phyloP scores from a whole-genome alignment of 345 rosid genomes.

The Combretum micranthum region DNA sequence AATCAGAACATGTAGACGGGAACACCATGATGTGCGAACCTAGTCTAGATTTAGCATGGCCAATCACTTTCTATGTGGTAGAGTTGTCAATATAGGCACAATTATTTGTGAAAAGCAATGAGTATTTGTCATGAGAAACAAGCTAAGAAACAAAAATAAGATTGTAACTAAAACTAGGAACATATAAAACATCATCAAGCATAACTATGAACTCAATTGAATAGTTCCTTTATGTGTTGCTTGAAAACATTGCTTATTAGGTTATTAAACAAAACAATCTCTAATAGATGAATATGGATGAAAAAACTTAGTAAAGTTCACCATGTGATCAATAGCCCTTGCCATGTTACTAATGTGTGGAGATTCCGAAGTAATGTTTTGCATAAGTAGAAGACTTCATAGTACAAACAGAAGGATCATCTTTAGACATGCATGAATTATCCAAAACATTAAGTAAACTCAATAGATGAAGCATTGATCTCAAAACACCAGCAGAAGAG shows the following conservation, averaged over 20 bases:
- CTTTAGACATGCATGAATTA: too few species aligned
- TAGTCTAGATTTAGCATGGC: neutral
- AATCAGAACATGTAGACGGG: too few species aligned
- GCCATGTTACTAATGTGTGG: too few species aligned
- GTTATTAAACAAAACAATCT: neutral
- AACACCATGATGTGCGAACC: too few species aligned
- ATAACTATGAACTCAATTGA: neutral
- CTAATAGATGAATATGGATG: neutral
- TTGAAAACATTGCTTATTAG: neutral
- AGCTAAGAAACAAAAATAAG: neutral
- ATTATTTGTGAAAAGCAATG: neutral
- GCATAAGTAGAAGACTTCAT: too few species aligned
- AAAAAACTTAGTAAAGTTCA: neutral
- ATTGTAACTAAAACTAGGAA: neutral
- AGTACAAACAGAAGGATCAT: too few species aligned
- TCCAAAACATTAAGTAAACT: too few species aligned
- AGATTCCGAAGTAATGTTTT: too few species aligned
- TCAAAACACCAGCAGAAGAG: too few species aligned
- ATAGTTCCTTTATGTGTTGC: neutral
- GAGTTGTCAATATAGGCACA: neutral
- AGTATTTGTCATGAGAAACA: neutral
- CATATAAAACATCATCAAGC: neutral
- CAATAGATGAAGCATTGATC: too few species aligned
- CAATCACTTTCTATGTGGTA: neutral
- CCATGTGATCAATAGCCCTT: neutral